Conservation (phyloP, 306 rosid genomes). For the Medicago lupulina region DNA sequence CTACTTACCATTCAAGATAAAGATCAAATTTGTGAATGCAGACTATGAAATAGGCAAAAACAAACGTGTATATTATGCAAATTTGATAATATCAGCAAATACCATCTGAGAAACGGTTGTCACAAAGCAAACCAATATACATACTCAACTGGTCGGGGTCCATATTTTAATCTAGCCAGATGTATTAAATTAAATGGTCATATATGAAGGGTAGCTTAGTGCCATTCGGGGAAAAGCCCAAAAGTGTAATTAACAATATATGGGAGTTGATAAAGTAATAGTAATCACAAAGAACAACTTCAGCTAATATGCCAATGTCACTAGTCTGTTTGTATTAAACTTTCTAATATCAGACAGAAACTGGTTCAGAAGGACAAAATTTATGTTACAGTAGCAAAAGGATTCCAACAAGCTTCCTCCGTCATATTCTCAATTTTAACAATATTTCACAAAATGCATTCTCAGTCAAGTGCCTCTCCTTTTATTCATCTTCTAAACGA, state of each 20-base stretch:
- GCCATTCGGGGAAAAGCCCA: neutral
- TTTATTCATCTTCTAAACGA: no score
- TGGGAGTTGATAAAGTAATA: no score
- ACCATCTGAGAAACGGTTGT: neutral
- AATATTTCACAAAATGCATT: no score
- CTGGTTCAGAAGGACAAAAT: no score
- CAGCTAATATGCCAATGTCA: no score
- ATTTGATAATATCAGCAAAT: neutral
- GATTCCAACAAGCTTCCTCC: no score
- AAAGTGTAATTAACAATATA: neutral
- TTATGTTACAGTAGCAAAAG: no score
- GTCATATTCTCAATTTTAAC: no score
- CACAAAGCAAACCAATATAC: neutral
- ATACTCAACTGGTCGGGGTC: neutral
- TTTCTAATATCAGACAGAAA: no score
- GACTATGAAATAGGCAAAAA: neutral
- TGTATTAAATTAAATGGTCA: neutral
- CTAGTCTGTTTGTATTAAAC: no score
- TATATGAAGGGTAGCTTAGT: neutral
- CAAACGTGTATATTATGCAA: neutral
- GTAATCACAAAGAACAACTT: no score
- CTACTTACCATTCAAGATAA: constrained; percentile 13
- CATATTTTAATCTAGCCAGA: neutral
- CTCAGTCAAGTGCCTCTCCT: no score
- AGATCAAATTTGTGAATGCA: neutral